phyloP scores from a whole-genome alignment of 352 stramenopile genomes.

The Globisporangium sylvaticum region DNA sequence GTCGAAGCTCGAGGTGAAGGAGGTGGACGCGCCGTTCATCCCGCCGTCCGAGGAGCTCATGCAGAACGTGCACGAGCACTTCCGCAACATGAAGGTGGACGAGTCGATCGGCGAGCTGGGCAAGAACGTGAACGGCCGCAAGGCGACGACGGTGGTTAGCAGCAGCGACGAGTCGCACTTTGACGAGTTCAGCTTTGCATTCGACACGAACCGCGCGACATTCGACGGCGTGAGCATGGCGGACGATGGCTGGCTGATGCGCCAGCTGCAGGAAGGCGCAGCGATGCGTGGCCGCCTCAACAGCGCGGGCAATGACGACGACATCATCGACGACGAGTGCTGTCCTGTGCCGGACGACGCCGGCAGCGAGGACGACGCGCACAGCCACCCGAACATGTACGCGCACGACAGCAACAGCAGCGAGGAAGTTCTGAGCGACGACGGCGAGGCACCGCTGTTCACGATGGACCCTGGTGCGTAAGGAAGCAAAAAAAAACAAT shows the following conservation, averaged over 20 bases:
- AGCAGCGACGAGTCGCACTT: slow-evolving; percentile 71
- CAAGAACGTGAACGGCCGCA: slow-evolving; percentile 59
- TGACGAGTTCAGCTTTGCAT: slow-evolving; percentile 87
- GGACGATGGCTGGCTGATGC: slow-evolving; percentile 81
- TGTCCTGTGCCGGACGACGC: slow-evolving; percentile 34
- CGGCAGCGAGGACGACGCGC: slow-evolving; percentile 56
- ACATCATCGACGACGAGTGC: slow-evolving; percentile 22
- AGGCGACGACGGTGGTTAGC: slow-evolving; percentile 31
- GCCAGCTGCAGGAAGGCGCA: slow-evolving; percentile 69
- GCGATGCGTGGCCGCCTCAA: slow-evolving; percentile 69
- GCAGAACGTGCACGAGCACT: slow-evolving; percentile 87
- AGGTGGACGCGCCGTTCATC: slow-evolving; percentile 78
- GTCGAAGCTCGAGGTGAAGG: slow-evolving; percentile 69
- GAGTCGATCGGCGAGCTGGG: slow-evolving; percentile 67
- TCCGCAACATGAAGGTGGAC: slow-evolving; percentile 87
- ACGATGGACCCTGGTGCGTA: slow-evolving; percentile 11
- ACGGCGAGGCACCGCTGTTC: slow-evolving; percentile 30
- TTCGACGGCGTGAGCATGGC: slow-evolving; percentile 80
- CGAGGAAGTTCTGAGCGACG: slow-evolving; percentile 46
- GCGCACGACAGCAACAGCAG: slow-evolving; percentile 59
- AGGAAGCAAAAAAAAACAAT: background rate
- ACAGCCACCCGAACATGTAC: slow-evolving; percentile 30
- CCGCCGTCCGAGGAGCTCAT: slow-evolving; percentile 77
- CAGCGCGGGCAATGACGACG: slow-evolving; percentile 56
- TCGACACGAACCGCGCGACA: slow-evolving; percentile 71